phyloP scores from a whole-genome alignment of 352 stramenopile genomes.

The Thalassiosira hispida region DNA sequence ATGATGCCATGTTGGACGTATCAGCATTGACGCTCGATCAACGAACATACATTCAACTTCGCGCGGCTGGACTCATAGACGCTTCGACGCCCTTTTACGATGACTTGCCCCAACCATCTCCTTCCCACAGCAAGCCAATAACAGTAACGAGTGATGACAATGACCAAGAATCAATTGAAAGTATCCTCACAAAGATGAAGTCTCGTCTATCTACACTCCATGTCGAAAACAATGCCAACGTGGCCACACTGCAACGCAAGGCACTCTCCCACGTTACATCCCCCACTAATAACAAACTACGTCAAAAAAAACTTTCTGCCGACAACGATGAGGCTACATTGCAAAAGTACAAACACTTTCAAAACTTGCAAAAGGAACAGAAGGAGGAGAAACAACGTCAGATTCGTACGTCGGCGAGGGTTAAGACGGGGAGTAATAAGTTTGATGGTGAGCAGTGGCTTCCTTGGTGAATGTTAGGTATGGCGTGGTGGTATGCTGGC shows the following conservation, averaged over 20 bases:
- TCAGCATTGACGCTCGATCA: constrained; percentile 53
- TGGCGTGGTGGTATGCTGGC: too few relatives aligned
- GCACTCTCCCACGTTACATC: constrained; percentile 20
- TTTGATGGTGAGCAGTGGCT: constrained; percentile 43
- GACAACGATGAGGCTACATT: constrained; percentile 43
- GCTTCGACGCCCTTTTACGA: not conserved
- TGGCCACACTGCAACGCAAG: constrained; percentile 45
- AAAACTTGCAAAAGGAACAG: constrained; percentile 59
- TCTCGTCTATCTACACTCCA: constrained; percentile 49
- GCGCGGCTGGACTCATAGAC: constrained; percentile 40
- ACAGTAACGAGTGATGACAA: constrained; percentile 29
- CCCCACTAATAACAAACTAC: not conserved
- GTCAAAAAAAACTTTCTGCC: not conserved
- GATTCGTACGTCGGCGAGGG: constrained; percentile 27
- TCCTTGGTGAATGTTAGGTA: constrained; percentile 31
- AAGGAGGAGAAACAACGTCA: constrained; percentile 37
- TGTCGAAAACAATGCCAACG: constrained; percentile 41
- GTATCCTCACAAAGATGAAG: constrained; percentile 61
- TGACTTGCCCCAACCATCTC: too few relatives aligned
- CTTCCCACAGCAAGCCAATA: too few relatives aligned
- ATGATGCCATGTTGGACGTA: constrained; percentile 41
- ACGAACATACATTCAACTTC: constrained; percentile 52
- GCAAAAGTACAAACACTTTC: constrained; percentile 48
- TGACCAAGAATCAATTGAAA: constrained; percentile 34
- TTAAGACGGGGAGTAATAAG: constrained; percentile 31